Percentiles rank a stretch among this genome's conserved stretches.
These are phyloP conservation scores for Podila clonocystis DNA, from an alignment of 192 early-diverging fungal genomes.

Conservation along the genomic window DNA sequence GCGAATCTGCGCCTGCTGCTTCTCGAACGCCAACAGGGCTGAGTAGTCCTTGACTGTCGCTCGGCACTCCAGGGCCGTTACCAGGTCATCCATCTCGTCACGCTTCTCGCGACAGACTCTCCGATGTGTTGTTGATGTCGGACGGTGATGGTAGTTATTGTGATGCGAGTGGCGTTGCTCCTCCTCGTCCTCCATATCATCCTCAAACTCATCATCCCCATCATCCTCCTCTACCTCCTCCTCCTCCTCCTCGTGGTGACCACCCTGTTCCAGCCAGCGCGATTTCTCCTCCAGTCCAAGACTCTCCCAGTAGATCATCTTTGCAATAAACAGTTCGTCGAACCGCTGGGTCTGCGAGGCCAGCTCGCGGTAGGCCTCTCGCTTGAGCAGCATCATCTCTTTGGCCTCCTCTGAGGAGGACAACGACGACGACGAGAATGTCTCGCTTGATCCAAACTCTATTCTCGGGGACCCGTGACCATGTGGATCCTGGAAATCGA, in stretches of 20 bases:
- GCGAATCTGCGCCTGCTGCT: conserved; percentile 4
- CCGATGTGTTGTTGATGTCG: background rate
- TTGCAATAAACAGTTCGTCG: conserved; percentile 43
- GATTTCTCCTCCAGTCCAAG: conserved; percentile 29
- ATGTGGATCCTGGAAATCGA: too few relatives aligned
- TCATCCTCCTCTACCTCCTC: background rate
- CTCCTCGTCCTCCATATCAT: background rate
- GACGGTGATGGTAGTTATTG: background rate
- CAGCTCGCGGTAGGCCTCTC: conserved; percentile 39
- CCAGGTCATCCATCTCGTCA: conserved; percentile 32
- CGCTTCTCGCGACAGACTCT: background rate
- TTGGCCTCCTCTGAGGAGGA: background rate
- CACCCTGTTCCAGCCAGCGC: conserved; percentile 29
- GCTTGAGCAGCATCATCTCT: conserved; percentile 30
- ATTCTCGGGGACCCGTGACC: too few relatives aligned
- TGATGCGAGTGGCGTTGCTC: background rate
- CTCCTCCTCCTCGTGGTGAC: background rate
- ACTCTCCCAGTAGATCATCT: conserved; percentile 45
- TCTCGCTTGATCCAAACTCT: conserved; percentile 10
- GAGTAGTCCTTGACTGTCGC: conserved; percentile 44
- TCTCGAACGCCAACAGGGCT: conserved; percentile 29
- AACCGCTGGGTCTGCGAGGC: conserved; percentile 36
- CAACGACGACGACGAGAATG: background rate
- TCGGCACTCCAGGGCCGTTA: conserved; percentile 27
- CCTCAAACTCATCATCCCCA: background rate